Evolutionary conservation across 108 stramenopile species (phyloP).

Genomic region (Aurantiochytrium sp.): DNA sequence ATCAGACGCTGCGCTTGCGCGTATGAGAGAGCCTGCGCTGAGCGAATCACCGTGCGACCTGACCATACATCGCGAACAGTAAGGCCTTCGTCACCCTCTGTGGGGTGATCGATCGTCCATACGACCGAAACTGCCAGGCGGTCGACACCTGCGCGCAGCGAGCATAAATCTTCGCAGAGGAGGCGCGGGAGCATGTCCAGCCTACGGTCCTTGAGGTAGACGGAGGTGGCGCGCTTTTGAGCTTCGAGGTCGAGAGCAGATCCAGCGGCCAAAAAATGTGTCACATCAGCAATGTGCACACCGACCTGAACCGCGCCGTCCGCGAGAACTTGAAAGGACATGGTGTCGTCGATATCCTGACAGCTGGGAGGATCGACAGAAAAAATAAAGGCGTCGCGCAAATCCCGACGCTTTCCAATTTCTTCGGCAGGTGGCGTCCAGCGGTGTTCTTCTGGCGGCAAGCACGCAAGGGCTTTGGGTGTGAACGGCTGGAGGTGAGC

Average conservation of each 20-base stretch:
- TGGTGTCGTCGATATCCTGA: constrained; percentile 98
- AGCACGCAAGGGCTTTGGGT: background rate
- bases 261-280: constrained; percentile 86
- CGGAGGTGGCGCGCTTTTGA: constrained; percentile 85
- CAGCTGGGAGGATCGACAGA: constrained; percentile 98
- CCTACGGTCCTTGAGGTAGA: constrained; percentile 91
- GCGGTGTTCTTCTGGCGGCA: background rate
- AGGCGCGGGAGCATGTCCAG: constrained; percentile 92
- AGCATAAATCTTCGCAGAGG: constrained; percentile 89
- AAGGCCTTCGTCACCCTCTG: constrained; percentile 76
- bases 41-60: constrained; percentile 84
- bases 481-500: background rate
- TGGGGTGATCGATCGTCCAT: constrained; percentile 76
- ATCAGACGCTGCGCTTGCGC: constrained; percentile 88
- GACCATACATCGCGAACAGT: constrained; percentile 78
- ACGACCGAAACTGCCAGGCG: constrained; percentile 62
- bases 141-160: constrained; percentile 81
- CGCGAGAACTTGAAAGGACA: constrained; percentile 57
- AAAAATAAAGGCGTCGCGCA: constrained; percentile 75
- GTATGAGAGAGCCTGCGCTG: constrained; percentile 86
- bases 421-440: constrained; percentile 30
- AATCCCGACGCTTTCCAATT: constrained; percentile 63
- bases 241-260: constrained; percentile 90
- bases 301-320: constrained; percentile 90
- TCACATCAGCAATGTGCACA: constrained; percentile 97